phyloP scores from a whole-genome alignment of 208 protist genomes.

The Trypanosoma avium region DNA sequence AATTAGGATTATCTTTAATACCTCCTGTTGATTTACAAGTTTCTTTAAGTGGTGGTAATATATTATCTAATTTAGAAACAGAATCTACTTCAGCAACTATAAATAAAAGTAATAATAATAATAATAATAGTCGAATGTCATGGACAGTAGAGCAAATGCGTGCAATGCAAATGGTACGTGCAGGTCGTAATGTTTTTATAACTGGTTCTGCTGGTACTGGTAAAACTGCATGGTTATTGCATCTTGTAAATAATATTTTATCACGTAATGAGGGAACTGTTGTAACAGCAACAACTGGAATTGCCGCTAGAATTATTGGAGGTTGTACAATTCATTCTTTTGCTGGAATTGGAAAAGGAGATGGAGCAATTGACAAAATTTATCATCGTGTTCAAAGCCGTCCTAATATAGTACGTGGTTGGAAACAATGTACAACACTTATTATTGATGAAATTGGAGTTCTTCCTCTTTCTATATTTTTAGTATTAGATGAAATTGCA shows the following conservation, averaged over 20 bases:
- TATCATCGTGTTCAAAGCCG: constrained; percentile 24
- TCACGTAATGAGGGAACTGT: constrained; percentile 12
- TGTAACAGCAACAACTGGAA: constrained; percentile 39
- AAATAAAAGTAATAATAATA: not conserved
- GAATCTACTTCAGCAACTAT: not conserved
- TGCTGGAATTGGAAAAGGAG: constrained; percentile 42
- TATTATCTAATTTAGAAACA: not conserved
- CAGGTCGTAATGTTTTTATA: constrained; percentile 68
- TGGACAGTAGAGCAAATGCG: constrained; percentile 53
- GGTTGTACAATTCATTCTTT: constrained; percentile 46
- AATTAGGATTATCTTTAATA: too few relatives aligned
- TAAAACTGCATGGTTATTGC: constrained; percentile 71
- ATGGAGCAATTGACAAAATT: constrained; percentile 25
- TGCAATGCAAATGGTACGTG: constrained; percentile 41
- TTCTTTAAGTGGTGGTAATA: too few relatives aligned
- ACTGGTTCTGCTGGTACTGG: constrained; percentile 81
- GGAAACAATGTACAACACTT: constrained; percentile 31
- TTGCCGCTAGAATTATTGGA: constrained; percentile 36
- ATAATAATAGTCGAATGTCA: not conserved
- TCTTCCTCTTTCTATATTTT: constrained; percentile 27
- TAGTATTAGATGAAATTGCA: constrained; percentile 33
- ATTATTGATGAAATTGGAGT: constrained; percentile 57
- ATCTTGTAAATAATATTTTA: constrained; percentile 49
- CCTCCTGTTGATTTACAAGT: too few relatives aligned
- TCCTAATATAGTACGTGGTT: constrained; percentile 26